Conservation (phyloP, 129 eudicot genomes). For the Ambrosia artemisiifolia region DNA sequence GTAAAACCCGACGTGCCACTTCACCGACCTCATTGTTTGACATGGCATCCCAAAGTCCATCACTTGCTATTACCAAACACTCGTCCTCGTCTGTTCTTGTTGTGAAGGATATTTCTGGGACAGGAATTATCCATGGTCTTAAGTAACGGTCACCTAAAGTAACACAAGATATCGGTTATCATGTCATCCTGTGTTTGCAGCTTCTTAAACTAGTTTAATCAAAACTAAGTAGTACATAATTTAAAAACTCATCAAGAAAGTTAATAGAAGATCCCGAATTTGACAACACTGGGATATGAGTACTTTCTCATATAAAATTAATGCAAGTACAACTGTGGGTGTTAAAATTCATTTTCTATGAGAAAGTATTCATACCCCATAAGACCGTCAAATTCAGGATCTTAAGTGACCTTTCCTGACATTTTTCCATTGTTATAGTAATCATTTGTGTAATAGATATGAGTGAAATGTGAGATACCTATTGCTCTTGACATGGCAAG, state of each 20-base stretch:
- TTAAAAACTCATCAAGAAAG: background rate
- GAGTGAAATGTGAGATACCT: conserved; percentile 37
- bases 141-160: conserved; percentile 59
- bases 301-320: background rate
- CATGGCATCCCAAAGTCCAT: conserved; percentile 77
- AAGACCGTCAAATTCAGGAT: background rate
- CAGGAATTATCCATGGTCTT: conserved; percentile 63
- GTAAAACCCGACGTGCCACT: conserved; percentile 47
- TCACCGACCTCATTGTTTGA: conserved; percentile 67
- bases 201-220: background rate
- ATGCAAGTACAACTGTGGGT: too few relatives aligned
- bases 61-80: conserved; percentile 63
- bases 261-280: background rate
- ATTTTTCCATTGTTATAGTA: background rate
- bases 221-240: background rate
- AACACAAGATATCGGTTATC: background rate
- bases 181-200: background rate
- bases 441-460: background rate
- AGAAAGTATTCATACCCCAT: background rate
- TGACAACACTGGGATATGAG: background rate
- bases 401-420: background rate
- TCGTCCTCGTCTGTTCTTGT: conserved; percentile 59
- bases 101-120: conserved; percentile 53
- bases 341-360: too few relatives aligned
- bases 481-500: conserved; percentile 86